Evolutionary conservation across 345 rosid species (phyloP), one percentile per base, ranked within the genome.

Genomic region (Microcos paniculata): DNA sequence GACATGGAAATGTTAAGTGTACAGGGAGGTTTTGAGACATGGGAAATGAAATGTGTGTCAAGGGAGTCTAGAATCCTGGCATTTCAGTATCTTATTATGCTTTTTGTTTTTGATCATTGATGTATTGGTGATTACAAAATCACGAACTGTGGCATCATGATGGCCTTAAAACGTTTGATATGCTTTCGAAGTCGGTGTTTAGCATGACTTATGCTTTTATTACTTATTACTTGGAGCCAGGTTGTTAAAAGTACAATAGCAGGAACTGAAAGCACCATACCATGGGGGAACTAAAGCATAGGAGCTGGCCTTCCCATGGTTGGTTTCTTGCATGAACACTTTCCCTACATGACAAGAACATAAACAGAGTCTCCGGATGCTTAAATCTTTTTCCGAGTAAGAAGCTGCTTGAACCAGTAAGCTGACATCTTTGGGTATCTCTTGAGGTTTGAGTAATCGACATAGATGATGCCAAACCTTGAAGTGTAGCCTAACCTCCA

Each of bases 391-490:
- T 79, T 84, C 59, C 86, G 75, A 61, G 76, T 51, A 8, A 96
- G 90, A 35, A 96, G 77, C 69, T 89, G 83, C 81, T 65, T 80
- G 85, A 91, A 96, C 99, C 99, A 96, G 43, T 88, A 85, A 43
- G 98, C 97, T 1, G 99, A 93, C 94, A 90, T 90, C 82, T 96
- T 96, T 0, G 98, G 99, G 73, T 90, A 85, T 79, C 99, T 88
- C 88, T 87, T 90, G 43, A 93, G 87, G 71, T 76, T 90, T 73
- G 63, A 53, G 80, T 77, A 92, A 77, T 96, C 95, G 53, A 96
- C 90, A 79, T 92, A 96, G 31, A 96, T 97, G 21, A 96, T 93
- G 70, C 98, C 98, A 6, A 96, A 96, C 85, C 98, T 87, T 18
- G 99, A 87, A 59, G 98, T 96, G 88, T 96, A 96, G 68, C 97